Evolutionary conservation across 345 rosid species (phyloP).

Genomic region (Lepidium africanum): DNA sequence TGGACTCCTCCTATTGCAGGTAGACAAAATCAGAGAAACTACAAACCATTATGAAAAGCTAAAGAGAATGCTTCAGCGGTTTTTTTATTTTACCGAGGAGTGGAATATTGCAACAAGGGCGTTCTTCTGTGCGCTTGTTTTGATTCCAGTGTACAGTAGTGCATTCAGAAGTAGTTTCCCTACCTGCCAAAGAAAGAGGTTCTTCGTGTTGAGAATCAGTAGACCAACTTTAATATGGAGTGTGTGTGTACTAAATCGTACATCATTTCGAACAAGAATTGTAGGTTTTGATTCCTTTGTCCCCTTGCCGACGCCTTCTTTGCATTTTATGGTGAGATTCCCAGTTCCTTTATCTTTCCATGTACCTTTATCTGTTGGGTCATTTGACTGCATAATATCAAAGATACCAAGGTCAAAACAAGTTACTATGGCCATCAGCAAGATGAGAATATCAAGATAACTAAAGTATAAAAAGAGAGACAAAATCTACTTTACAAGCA

Average conservation of each 20-base stretch:
- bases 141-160: constrained; percentile 76
- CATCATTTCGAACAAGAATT: constrained; percentile 77
- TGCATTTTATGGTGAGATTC: constrained; percentile 78
- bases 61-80: background rate
- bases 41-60: background rate
- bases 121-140: constrained; percentile 68
- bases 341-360: constrained; percentile 99
- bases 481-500: background rate
- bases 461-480: background rate
- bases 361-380: constrained; percentile 66
- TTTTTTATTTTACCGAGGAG: constrained; percentile 52
- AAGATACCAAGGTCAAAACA: background rate
- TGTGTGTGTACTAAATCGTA: constrained; percentile 27
- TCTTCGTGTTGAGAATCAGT: background rate
- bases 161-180: constrained; percentile 90
- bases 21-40: background rate
- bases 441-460: background rate
- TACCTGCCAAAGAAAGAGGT: constrained; percentile 37
- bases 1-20: constrained; percentile 52
- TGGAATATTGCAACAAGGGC: constrained; percentile 89
- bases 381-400: constrained; percentile 48
- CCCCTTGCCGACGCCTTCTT: constrained; percentile 77
- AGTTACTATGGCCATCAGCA: background rate
- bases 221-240: background rate
- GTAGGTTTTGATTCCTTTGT: constrained; percentile 87